phyloP scores from a whole-genome alignment of 2,329 filamentous ascomycete genomes.

The Parasarocladium wereldwijsianum region DNA sequence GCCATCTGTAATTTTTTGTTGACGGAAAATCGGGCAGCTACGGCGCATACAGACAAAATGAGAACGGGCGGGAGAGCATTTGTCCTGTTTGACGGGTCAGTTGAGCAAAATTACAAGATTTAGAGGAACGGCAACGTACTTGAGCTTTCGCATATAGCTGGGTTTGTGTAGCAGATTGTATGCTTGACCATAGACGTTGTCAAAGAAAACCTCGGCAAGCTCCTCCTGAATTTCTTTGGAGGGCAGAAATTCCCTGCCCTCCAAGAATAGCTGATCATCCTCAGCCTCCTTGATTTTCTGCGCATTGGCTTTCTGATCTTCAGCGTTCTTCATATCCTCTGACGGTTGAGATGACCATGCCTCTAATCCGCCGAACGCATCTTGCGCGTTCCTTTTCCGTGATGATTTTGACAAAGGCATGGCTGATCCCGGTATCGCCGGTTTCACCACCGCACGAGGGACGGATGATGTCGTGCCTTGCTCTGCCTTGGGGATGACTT shows the following conservation, averaged over 20 bases:
- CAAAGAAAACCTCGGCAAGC: slow-evolving; percentile 87
- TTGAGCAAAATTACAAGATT: too few species aligned
- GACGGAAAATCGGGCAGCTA: slow-evolving; percentile 87
- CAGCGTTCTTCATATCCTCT: slow-evolving; percentile 32
- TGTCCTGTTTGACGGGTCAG: slow-evolving; percentile 14
- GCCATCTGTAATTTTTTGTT: slow-evolving; percentile 66
- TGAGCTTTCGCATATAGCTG: slow-evolving; percentile 83
- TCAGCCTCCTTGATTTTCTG: slow-evolving; percentile 47
- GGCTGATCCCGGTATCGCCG: slow-evolving; percentile 46
- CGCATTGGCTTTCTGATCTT: slow-evolving; percentile 15
- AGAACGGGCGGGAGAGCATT: slow-evolving; percentile 71
- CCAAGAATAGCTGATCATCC: slow-evolving; percentile 62
- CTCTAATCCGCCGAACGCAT: slow-evolving; percentile 72
- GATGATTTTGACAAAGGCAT: slow-evolving; percentile 22
- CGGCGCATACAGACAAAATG: slow-evolving; percentile 83
- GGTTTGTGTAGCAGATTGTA: slow-evolving; percentile 94
- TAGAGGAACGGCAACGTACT: slow-evolving; percentile 29
- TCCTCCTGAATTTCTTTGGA: slow-evolving; percentile 83
- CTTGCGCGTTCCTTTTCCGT: slow-evolving; percentile 74
- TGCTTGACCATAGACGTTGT: slow-evolving; percentile 87
- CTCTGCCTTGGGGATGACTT: slow-evolving; percentile 80
- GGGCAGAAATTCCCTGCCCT: slow-evolving; percentile 72
- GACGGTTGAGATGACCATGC: slow-evolving; percentile 63
- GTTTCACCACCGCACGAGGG: slow-evolving; percentile 72
- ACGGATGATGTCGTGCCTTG: slow-evolving; percentile 52